Evolutionary conservation across 306 rosid species (phyloP), one percentile per base, ranked within the genome.

Genomic region (Adenanthera pavonina): DNA sequence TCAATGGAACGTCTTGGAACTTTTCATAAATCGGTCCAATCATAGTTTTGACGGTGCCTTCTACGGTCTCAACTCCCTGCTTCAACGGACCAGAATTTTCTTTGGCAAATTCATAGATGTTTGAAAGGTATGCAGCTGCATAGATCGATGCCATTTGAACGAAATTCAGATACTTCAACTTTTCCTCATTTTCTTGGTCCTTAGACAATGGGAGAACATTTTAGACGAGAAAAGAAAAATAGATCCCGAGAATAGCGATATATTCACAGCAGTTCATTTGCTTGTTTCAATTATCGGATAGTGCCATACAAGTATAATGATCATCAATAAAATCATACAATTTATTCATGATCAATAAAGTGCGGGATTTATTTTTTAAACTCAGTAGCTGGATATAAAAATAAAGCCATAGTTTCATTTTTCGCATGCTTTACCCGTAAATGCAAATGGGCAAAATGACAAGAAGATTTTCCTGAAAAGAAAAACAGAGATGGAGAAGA

Each of bases 61-160:
- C 92, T 6, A 89, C 87, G 8, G 90, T 75, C 57, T 89, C 75
- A 53, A 89, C 89, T 30, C 92, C 89, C 52, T 74, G 76, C 57
- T 76, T 89, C 7, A 89, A 77, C 7, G 90, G 88, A 72, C 89
- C 90, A 71, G 92, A 79, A 80, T 85, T 87, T 14, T 83, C 90
- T 76, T 87, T 89, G 16, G 92, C 89, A 81, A 44, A 83, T 48
- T 83, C 85, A 72, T 89, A 89, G 41, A 89, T 25, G 36, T 56
- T 83, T 2, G 86, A 51, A 84, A 87, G 73, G 82, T 87, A 85
- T 16, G 82, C 60, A 6, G 57, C 3, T 17, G 51, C 41, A 67
- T 87, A 87, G 56, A 83, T 85, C 75, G 85, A 87, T 41, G 89
- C 90, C 68, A 78, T 85, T 83, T 83, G 86, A 7, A 85, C 85